A percentile compares a stretch with the other conserved stretches of the same genome.
Evolutionary conservation across 768 basidiomycete species (phyloP).

Genomic region (Exsudoporus frostii): DNA sequence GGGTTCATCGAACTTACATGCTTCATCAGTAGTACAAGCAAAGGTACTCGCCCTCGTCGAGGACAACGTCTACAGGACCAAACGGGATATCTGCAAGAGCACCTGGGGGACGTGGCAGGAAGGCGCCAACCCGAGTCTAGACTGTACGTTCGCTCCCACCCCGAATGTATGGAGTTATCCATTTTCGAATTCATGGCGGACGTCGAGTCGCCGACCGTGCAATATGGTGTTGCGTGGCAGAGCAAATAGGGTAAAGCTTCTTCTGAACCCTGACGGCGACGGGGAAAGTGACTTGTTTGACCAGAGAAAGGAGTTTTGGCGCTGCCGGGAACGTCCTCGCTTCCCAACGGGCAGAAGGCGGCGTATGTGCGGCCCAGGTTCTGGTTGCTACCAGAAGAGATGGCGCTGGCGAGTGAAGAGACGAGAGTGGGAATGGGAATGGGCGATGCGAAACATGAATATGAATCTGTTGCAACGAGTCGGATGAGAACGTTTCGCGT

Average conservation of each 20-base stretch:
- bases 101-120: conserved; percentile 69
- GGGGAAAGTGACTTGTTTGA: conserved; percentile 57
- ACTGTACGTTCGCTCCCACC: conserved; percentile 44
- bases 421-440: conserved; percentile 1
- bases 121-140: conserved; percentile 67
- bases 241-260: conserved; percentile 54
- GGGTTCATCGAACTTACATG: conserved; percentile 57
- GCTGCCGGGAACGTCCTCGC: conserved; percentile 72
- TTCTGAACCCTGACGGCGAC: conserved; percentile 33
- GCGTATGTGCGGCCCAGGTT: conserved; percentile 74
- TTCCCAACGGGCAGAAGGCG: conserved; percentile 61
- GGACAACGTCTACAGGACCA: conserved; percentile 57
- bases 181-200: conserved; percentile 6
- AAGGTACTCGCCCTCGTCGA: conserved; percentile 50
- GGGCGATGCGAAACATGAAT: neutral
- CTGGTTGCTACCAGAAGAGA: conserved; percentile 55
- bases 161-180: neutral
- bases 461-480: neutral
- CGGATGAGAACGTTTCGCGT: neutral
- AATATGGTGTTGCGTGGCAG: neutral
- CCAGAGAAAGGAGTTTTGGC: conserved; percentile 72
- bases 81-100: conserved; percentile 65
- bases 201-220: neutral
- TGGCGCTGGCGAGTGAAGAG: conserved; percentile 44
- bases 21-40: conserved; percentile 54